Evolutionary conservation across 1,284 basidiomycete genomes (phyloP).

Genomic region (Heterobasidion occidentale): DNA sequence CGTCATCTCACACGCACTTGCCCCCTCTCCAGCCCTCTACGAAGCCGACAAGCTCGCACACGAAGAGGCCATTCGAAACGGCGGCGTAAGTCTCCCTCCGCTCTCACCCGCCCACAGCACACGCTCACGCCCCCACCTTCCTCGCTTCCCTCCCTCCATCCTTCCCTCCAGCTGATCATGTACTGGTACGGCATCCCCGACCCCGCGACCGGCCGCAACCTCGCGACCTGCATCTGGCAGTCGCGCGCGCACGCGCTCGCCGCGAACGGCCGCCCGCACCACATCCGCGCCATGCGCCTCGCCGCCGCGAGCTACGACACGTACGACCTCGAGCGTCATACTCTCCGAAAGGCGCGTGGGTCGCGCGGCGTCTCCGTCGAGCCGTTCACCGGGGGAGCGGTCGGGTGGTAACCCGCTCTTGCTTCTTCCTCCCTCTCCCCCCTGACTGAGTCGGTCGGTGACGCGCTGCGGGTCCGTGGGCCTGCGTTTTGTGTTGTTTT

Average conservation of each 20-base stretch:
- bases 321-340: slow-evolving; percentile 5
- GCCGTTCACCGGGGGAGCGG: not conserved
- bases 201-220: slow-evolving; percentile 66
- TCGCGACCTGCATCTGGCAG: slow-evolving; percentile 95
- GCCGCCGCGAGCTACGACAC: slow-evolving; percentile 35
- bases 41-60: slow-evolving; percentile 81
- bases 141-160: slow-evolving; percentile 23
- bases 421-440: not conserved
- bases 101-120: not conserved
- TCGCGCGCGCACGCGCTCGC: slow-evolving; percentile 74
- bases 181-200: slow-evolving; percentile 93
- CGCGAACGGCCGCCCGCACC: slow-evolving; percentile 74
- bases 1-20: not conserved
- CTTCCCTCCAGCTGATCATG: slow-evolving; percentile 38
- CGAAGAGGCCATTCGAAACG: slow-evolving; percentile 83
- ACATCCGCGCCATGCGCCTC: slow-evolving; percentile 76
- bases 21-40: slow-evolving; percentile 58
- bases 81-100: slow-evolving; percentile 47
- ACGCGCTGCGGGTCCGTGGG: too few species aligned
- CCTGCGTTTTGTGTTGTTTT: not conserved
- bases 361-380: slow-evolving; percentile 4
- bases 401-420: not conserved
- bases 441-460: not conserved
- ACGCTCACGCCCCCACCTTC: not conserved
- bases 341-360: slow-evolving; percentile 4